phyloP scores from a whole-genome alignment of 208 protist species.

The Naegleria lovaniensis region DNA sequence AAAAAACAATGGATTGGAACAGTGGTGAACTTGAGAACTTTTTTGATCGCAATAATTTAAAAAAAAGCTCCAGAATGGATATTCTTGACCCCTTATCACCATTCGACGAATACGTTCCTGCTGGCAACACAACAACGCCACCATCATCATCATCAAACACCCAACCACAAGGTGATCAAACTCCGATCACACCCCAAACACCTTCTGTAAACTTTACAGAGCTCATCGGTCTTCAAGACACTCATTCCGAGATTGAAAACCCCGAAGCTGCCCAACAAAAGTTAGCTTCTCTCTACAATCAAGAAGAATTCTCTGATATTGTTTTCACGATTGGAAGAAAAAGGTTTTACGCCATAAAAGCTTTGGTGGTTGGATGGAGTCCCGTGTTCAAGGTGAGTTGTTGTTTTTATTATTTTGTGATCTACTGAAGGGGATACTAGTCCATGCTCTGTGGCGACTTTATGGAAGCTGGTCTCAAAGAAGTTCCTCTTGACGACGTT shows the following conservation, averaged over 20 bases:
- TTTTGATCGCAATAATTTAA: too few relatives aligned
- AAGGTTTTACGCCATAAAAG: neutral
- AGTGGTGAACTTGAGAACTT: too few relatives aligned
- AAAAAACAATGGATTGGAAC: too few relatives aligned
- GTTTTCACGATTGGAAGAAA: neutral
- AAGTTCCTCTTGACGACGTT: neutral
- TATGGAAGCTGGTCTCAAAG: neutral
- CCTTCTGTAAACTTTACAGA: neutral
- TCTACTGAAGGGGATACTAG: too few relatives aligned
- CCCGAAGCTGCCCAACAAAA: neutral
- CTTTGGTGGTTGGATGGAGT: neutral
- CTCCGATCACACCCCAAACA: neutral
- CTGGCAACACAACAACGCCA: too few relatives aligned
- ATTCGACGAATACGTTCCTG: too few relatives aligned
- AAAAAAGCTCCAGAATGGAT: too few relatives aligned
- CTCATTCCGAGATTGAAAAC: neutral
- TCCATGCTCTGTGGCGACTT: neutral
- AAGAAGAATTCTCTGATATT: neutral
- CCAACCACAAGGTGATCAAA: too few relatives aligned
- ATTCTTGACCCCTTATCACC: too few relatives aligned
- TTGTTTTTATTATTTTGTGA: too few relatives aligned
- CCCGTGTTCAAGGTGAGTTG: neutral
- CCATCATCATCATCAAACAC: too few relatives aligned
- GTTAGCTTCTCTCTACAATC: neutral
- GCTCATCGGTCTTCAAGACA: neutral